Evolutionary conservation across 2,329 filamentous ascomycete species (phyloP).

Genomic region (Ascocoryne sarcoides): DNA sequence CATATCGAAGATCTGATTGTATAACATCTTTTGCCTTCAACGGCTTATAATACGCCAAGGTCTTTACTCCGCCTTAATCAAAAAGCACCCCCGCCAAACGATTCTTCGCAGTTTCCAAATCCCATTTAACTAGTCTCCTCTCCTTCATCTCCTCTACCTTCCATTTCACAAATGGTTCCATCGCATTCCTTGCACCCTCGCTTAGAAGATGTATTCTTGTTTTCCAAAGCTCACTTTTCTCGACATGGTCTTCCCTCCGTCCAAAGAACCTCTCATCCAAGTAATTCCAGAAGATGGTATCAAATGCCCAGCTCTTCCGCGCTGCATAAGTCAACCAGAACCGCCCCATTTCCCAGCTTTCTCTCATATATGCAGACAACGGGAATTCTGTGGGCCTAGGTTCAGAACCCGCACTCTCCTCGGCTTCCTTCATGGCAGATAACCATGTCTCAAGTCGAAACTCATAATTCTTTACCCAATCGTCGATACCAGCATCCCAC

Average conservation of each 20-base stretch:
- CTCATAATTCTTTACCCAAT: constrained; percentile 29
- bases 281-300: constrained; percentile 30
- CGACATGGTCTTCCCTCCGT: constrained; percentile 9
- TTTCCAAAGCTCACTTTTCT: constrained; percentile 18
- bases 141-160: constrained; percentile 26
- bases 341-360: constrained; percentile 29
- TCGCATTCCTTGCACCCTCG: constrained; percentile 17
- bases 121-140: constrained; percentile 9
- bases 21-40: no score
- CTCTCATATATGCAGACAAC: constrained; percentile 28
- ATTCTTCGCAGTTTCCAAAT: constrained; percentile 1
- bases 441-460: constrained; percentile 29
- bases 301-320: constrained; percentile 32
- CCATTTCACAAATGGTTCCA: constrained; percentile 27
- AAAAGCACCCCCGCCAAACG: constrained; percentile 1
- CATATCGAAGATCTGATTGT: no score
- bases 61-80: neutral
- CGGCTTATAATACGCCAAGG: neutral
- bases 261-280: constrained; percentile 31
- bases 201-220: constrained; percentile 24
- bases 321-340: constrained; percentile 31
- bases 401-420: constrained; percentile 10
- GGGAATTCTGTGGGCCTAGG: neutral
- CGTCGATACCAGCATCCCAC: constrained; percentile 27
- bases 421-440: constrained; percentile 24